Evolutionary conservation across 75 land plant species (phyloP), one percentile per base, ranked within the genome.

Genomic region (Pseudotsuga menziesii): DNA sequence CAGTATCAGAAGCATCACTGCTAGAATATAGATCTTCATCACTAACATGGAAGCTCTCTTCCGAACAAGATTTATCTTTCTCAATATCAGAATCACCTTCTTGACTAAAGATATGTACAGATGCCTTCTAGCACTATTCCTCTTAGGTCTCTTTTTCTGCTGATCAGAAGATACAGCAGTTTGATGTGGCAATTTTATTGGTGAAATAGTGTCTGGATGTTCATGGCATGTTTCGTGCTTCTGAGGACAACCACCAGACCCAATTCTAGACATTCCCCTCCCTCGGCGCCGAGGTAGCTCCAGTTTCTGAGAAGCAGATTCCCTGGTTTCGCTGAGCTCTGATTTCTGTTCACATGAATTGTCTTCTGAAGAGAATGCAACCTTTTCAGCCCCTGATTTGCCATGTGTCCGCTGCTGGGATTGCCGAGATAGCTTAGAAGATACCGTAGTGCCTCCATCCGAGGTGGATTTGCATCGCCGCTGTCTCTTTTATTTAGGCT

Each of bases 301-400:
- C 69, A 16, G 19, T 8, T 16, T 64, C 69, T 64, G 19, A 17
- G 20, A 32, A 64, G 39, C 20, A 25, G 19, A 15, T 32, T 64
- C 69, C 41, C 35, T 32, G 6, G 20, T 16, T 36, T 64, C 35
- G 5, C 69, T 15, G 17, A 16, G 17, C 2, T 64, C 35, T 5
- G 35, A 32, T 64, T 64, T 64, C 7, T 64, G 29, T 64, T 64
- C 69, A 64, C 16, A 4, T 32, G 69, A 32, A 64, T 64, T 64
- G 69, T 64, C 4, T 64, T 64, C 20, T 29, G 69, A 7, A 16
- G 39, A 5, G 17, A 64, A 32, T 29, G 19, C 39, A 17, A 32
- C 2, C 19, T 32, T 36, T 5, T 39, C 52, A 9, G 19, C 41
- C 35, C 72, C 16, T 6, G 72, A 44, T 20, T 44, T 41, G 12